These are phyloP conservation scores for Novymonas esmeraldas DNA, from an alignment of 208 protist species.

Conservation along the genomic window DNA sequence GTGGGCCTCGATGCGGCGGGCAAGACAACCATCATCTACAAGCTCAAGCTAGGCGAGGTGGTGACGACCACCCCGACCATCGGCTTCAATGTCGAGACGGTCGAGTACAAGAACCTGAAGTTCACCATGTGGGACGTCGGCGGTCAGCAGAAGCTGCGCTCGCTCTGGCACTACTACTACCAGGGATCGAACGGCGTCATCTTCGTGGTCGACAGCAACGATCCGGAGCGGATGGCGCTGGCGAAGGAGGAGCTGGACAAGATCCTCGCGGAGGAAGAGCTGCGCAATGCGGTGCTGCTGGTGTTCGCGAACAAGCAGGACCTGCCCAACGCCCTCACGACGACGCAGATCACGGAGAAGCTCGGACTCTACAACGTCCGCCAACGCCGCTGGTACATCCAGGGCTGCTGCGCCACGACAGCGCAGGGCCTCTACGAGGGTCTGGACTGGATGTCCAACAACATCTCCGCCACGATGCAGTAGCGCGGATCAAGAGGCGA, in stretches of 20 bases:
- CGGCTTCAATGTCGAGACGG: slow-evolving; percentile 97
- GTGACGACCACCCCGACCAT: slow-evolving; percentile 97
- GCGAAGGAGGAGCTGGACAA: slow-evolving; percentile 95
- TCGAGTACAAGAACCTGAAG: slow-evolving; percentile 97
- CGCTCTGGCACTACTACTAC: slow-evolving; percentile 97
- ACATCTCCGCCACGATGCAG: slow-evolving; percentile 35
- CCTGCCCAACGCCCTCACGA: slow-evolving; percentile 97
- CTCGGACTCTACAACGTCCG: slow-evolving; percentile 94
- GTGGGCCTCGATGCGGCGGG: slow-evolving; percentile 98
- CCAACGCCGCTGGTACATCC: slow-evolving; percentile 94
- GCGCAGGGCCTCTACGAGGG: slow-evolving; percentile 94
- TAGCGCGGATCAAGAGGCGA: background rate
- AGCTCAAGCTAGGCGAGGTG: slow-evolving; percentile 97
- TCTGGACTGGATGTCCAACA: slow-evolving; percentile 91
- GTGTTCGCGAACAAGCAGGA: slow-evolving; percentile 99
- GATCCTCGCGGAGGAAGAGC: slow-evolving; percentile 97
- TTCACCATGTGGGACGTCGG: slow-evolving; percentile 98
- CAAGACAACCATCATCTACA: slow-evolving; percentile 98
- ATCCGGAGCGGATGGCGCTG: slow-evolving; percentile 92
- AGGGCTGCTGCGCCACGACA: slow-evolving; percentile 92
- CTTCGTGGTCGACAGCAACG: slow-evolving; percentile 98
- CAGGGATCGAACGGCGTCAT: slow-evolving; percentile 97
- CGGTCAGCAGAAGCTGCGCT: slow-evolving; percentile 96
- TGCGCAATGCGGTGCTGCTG: slow-evolving; percentile 96
- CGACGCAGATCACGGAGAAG: slow-evolving; percentile 96